Base-by-base conservation (phyloP, 495 filamentous ascomycete species). In the Aspergillus nidulans region DNA sequence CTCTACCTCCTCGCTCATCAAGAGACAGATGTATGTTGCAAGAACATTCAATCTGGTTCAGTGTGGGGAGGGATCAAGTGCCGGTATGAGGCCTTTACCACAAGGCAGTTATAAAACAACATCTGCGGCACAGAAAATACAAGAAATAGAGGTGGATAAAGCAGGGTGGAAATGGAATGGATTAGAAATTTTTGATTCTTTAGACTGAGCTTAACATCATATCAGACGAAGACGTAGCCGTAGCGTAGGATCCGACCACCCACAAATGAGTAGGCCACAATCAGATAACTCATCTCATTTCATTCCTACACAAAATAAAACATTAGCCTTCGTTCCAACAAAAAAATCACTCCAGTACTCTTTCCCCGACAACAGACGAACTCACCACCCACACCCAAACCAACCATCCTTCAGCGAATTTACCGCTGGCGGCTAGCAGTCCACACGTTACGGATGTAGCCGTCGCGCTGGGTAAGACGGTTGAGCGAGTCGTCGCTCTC, bases 401-500 rank as follows among this genome's bases (percentile, higher is more conserved):
- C 47, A 43, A 18, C 47, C 34, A 45, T 53, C 23, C 46, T 26
- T 46, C 28, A 55, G 28, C 12, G 16, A 54, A 67, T 76, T 80
- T 85, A 89, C 74, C 84, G 81, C 75, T 90, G 86, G 69, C 78
- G 64, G 66, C 62, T 73, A 58, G 84, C 85, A 73, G 83, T 86
- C 95, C 95, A 99, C 65, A 99, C 94, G 69, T 80, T 87, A 87
- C 96, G 96, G 72, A 99, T 72, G 74, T 95, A 87, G 58, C 94
- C 94, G 72, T 99, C 94, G 66, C 86, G 83, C 85, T 99, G 94
- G 57, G 91, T 82, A 64, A 99, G 81, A 65, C 94, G 79, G 85
- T 99, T 99, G 70, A 99, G 72, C 63, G 87, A 84, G 81, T 99
- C 95, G 72, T 99, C 94, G 70, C 85, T 85, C 88, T 99, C 94